Conservation (phyloP, 2,329 filamentous ascomycete genomes). For the Stagonosporopsis chrysanthemi region DNA sequence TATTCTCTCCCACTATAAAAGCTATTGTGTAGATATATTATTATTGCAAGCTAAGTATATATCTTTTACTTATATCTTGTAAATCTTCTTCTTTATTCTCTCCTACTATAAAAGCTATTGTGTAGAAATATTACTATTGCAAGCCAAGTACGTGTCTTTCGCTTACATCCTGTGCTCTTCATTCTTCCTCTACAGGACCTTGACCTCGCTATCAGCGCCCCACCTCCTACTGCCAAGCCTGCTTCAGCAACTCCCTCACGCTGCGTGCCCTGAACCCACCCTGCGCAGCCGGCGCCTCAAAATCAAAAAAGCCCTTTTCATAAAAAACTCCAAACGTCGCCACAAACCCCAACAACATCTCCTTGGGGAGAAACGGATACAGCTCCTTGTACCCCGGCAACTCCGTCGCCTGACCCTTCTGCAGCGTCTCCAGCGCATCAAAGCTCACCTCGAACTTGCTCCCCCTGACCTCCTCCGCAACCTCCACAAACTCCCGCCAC, state of each 20-base stretch:
- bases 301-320: conserved; percentile 8
- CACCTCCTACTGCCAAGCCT: background rate
- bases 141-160: no score
- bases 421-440: conserved; percentile 22
- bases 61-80: no score
- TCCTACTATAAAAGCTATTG: no score
- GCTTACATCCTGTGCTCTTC: no score
- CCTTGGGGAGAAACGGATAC: conserved; percentile 21
- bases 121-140: no score
- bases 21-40: no score
- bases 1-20: no score
- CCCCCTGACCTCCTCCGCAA: conserved; percentile 54
- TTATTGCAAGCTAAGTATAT: no score
- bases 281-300: background rate
- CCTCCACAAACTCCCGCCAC: conserved; percentile 54
- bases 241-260: background rate
- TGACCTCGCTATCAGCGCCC: no score
- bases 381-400: conserved; percentile 16
- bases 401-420: conserved; percentile 22
- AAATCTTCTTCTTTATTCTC: no score
- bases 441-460: conserved; percentile 22
- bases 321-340: conserved; percentile 6
- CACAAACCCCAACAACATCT: conserved; percentile 4
- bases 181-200: no score
- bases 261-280: background rate